Conservation (phyloP, 495 filamentous ascomycete genomes). For the Trichoderma reesei region DNA sequence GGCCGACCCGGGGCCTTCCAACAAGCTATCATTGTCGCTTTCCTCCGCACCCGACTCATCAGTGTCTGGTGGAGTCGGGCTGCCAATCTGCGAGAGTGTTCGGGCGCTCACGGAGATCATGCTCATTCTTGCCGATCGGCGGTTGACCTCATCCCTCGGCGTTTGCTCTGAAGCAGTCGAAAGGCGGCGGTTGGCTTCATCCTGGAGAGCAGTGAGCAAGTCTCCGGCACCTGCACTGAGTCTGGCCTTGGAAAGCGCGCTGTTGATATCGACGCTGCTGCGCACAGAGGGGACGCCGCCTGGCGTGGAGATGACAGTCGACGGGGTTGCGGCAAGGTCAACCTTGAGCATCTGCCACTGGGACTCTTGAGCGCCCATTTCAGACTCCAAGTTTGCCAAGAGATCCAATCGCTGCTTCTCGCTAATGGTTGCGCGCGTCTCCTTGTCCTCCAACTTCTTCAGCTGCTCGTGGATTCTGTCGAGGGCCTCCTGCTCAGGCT, state of each 20-base stretch:
- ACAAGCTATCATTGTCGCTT: not conserved
- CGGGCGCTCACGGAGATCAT: conserved; percentile 15
- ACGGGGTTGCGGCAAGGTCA: conserved; percentile 36
- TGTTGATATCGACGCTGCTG: not conserved
- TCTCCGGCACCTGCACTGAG: not conserved
- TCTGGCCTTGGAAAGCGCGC: not conserved
- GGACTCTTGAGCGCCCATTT: conserved; percentile 42
- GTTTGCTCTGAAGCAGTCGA: too few relatives aligned
- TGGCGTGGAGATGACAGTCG: conserved; percentile 29
- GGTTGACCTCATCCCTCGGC: not conserved
- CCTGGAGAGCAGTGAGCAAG: not conserved
- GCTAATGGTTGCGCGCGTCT: conserved; percentile 20
- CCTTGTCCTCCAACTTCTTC: conserved; percentile 24
- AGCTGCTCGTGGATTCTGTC: conserved; percentile 41
- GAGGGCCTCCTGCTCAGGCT: conserved; percentile 39
- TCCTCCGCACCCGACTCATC: conserved; percentile 26
- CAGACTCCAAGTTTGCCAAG: conserved; percentile 41
- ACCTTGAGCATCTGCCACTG: conserved; percentile 41
- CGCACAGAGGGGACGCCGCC: conserved; percentile 15
- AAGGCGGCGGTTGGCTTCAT: not conserved
- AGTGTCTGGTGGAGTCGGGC: conserved; percentile 41
- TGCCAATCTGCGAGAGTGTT: conserved; percentile 33
- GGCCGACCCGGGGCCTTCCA: not conserved
- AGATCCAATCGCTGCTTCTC: conserved; percentile 30
- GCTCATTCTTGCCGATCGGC: conserved; percentile 2